Evolutionary conservation across 441 rosid genomes (phyloP).

Genomic region (Jatropha multifida): DNA sequence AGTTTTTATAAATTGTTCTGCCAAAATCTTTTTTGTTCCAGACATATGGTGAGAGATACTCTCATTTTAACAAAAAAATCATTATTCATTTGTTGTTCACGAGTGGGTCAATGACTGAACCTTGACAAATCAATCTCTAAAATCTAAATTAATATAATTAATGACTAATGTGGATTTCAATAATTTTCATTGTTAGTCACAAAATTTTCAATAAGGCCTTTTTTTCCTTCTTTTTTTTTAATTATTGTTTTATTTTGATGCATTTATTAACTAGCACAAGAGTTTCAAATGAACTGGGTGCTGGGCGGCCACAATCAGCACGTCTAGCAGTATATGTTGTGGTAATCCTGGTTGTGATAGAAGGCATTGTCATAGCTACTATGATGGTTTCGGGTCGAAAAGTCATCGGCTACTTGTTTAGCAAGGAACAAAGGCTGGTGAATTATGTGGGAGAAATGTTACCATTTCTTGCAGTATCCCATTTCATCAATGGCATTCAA

Average conservation of each 20-base stretch:
- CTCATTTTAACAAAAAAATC: too few relatives aligned
- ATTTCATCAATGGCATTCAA: slow-evolving; percentile 18
- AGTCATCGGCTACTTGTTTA: slow-evolving; percentile 23
- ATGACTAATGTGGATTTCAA: too few relatives aligned
- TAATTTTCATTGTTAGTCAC: too few relatives aligned
- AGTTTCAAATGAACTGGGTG: slow-evolving; percentile 29
- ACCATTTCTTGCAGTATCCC: slow-evolving; percentile 19
- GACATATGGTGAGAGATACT: too few relatives aligned
- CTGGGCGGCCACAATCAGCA: slow-evolving; percentile 17
- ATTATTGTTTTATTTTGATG: too few relatives aligned
- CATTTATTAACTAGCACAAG: slow-evolving; percentile 9
- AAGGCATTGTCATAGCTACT: slow-evolving; percentile 15
- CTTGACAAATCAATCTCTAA: too few relatives aligned
- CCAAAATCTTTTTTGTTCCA: too few relatives aligned
- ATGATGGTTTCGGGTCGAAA: slow-evolving; percentile 4
- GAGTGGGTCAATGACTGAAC: too few relatives aligned
- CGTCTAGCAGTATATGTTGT: slow-evolving; percentile 17
- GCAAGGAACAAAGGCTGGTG: slow-evolving; percentile 19
- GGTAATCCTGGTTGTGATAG: not conserved
- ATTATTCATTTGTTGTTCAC: too few relatives aligned
- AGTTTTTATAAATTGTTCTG: too few relatives aligned
- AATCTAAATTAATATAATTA: too few relatives aligned
- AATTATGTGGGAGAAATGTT: slow-evolving; percentile 11
- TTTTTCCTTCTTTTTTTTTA: not conserved
- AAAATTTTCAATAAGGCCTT: not conserved